Evolutionary conservation across 768 basidiomycete genomes (phyloP), one percentile per base, ranked within the genome.

Genomic region (Macrocybe gigantea): DNA sequence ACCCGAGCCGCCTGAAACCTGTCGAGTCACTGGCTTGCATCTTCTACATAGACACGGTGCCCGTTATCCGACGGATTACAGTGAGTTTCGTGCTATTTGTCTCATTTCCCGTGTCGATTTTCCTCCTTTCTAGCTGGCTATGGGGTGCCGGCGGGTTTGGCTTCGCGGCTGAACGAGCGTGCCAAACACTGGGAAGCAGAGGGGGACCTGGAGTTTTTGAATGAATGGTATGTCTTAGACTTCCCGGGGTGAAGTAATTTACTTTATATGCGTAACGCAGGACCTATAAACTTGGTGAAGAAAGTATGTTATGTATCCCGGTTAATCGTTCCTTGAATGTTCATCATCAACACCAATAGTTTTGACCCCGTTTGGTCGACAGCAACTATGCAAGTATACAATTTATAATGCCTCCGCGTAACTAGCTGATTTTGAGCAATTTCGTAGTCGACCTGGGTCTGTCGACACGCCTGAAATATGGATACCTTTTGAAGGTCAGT

Each of bases 241-340:
- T 32, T 29, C 35, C 44, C n/a, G 11, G 35, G 38, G 10, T 7
- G 8, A 22, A 38, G 22, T 30, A 6, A 11, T 36, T 33, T 38
- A 44, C 38, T 36, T 46, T 45, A 44, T 50, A 36, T 1, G 22
- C 22, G 34, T 7, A 6, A 29, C 45, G 9, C 52, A 90, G 89
- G 93, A 83, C 85, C 5, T 94, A 92, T 65, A 88, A 88, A 56
- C 79, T 97, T 2, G 94, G 93, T 10, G 83, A 85, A 69, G 93
- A 96, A 70, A 70, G 86, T 88, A 54, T 11, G 64, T 50, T 30
- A 8, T 35, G 39, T 42, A 10, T 29, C 38, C 32, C 33, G 41
- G 32, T 29, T 33, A 32, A 39, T 32, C 41, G 15, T 38, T 41
- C 10, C 11, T 10, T 42, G n/a, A 33, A 14, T n/a, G 42, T 15